Evolutionary conservation across 2,329 filamentous ascomycete genomes (phyloP), one percentile per base, ranked within the genome.

Genomic region (Xylaria arbuscula): DNA sequence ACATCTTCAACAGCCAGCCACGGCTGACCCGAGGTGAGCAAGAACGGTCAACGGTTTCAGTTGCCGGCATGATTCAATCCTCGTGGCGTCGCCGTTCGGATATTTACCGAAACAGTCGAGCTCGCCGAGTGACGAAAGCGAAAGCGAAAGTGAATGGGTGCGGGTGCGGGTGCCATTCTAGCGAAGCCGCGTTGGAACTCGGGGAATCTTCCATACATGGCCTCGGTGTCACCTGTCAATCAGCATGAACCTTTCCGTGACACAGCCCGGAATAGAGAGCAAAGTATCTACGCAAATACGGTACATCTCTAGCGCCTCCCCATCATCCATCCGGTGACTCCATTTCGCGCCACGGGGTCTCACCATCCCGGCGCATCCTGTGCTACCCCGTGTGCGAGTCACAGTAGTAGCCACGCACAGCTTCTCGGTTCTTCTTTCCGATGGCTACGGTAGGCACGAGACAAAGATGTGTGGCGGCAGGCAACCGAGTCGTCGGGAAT

Each of bases 161-260:
- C 38, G 59, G 28, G n/a, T 56, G 36, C 34, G 24, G 15, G 19
- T 45, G 15, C 13, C 13, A 22, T n/a, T n/a, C n/a, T n/a, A 15
- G 51, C 58, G 34, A 51, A 38, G 53, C 24, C 47, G 42, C 53
- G 47, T 54, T 40, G 36, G 53, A 50, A 40, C 22, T 24, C 1
- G 19, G 45, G 45, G 47, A 58, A 62, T 7, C 45, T 62, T 66
- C 58, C 38, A 45, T 66, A 32, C n/a, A 40, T 47, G 36, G 42
- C 28, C n/a, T 10, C 9, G 8, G 42, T 22, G 32, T 48, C 32
- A 9, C 32, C 28, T 48, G 32, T 40, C n/a, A 19, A 47, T 47
- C 28, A 17, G 50, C n/a, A 51, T 54, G n/a, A 56, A 24, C 34
- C 36, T 59, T 47, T 60, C 61, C 32, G 61, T 19, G 53, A 34